A percentile compares a stretch with the other conserved stretches of the same genome.
Evolutionary conservation across 2,329 filamentous ascomycete genomes (phyloP).

Genomic region (Domatiomyces globalis): DNA sequence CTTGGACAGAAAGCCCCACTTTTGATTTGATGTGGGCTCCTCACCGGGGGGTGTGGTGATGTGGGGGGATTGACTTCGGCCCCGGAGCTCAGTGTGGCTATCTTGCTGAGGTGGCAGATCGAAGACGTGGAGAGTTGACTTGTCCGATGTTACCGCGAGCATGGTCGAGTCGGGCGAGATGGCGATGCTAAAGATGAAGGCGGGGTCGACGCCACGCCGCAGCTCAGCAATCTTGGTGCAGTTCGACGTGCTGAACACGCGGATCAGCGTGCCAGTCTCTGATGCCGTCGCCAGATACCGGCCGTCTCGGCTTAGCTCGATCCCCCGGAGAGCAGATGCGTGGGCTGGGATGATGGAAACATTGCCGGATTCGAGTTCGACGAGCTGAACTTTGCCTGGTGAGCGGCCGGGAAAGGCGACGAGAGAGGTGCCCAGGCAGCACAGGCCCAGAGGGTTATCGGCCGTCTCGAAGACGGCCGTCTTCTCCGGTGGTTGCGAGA

Average conservation of each 20-base stretch:
- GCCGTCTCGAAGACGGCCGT: constrained; percentile 70
- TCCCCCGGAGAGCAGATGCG: constrained; percentile 59
- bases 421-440: constrained; percentile 57
- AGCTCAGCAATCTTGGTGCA: constrained; percentile 73
- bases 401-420: constrained; percentile 81
- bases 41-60: constrained; percentile 27
- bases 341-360: constrained; percentile 93
- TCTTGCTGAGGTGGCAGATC: constrained; percentile 50
- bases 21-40: constrained; percentile 39
- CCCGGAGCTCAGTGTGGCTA: constrained; percentile 15
- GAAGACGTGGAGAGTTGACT: constrained; percentile 88
- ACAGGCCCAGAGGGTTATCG: constrained; percentile 68
- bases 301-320: constrained; percentile 67
- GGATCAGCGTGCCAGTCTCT: constrained; percentile 77
- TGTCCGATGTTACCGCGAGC: constrained; percentile 88
- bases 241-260: constrained; percentile 67
- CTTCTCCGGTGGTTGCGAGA: constrained; percentile 57
- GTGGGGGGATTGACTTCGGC: constrained; percentile 15
- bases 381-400: constrained; percentile 74
- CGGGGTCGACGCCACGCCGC: constrained; percentile 75
- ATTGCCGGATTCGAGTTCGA: constrained; percentile 61
- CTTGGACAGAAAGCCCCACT: constrained; percentile 74
- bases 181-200: constrained; percentile 71
- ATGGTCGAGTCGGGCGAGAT: constrained; percentile 71
- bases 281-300: constrained; percentile 78